These are phyloP conservation scores for Boletus coccyginus DNA, from an alignment of 768 basidiomycete genomes.

Conservation along the genomic window DNA sequence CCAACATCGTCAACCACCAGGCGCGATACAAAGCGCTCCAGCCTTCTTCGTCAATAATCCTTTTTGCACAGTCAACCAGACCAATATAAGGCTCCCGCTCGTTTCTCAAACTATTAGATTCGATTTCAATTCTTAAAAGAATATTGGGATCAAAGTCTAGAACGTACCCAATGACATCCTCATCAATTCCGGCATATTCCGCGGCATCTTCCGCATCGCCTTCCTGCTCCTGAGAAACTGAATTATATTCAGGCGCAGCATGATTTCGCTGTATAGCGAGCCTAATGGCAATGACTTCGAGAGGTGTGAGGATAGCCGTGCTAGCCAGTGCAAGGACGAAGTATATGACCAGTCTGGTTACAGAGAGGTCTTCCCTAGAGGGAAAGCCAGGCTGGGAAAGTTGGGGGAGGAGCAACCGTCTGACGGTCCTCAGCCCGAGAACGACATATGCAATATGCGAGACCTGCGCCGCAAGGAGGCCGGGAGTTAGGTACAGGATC, in stretches of 20 bases:
- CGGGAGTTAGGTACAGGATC: conserved; percentile 80
- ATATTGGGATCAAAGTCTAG: background rate
- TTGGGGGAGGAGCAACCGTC: conserved; percentile 59
- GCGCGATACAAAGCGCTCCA: conserved; percentile 70
- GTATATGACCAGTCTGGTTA: conserved; percentile 52
- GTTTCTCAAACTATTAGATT: conserved; percentile 53
- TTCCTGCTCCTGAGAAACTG: conserved; percentile 70
- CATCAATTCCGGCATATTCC: conserved; percentile 67
- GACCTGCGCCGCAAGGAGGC: conserved; percentile 45
- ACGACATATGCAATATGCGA: conserved; percentile 45
- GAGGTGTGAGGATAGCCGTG: conserved; percentile 61
- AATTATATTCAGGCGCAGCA: conserved; percentile 69
- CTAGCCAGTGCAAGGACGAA: conserved; percentile 53
- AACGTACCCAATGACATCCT: conserved; percentile 82
- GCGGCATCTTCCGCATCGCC: conserved; percentile 56
- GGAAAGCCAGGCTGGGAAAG: conserved; percentile 35
- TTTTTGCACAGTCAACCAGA: conserved; percentile 69
- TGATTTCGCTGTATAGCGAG: conserved; percentile 86
- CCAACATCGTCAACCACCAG: conserved; percentile 81
- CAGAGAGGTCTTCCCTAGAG: conserved; percentile 42
- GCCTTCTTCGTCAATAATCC: conserved; percentile 80
- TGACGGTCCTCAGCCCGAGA: conserved; percentile 40
- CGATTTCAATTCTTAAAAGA: background rate
- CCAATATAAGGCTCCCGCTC: conserved; percentile 81
- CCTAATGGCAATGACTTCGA: conserved; percentile 77